Conservation (phyloP, 306 rosid species). For the Castanospermum australe region DNA sequence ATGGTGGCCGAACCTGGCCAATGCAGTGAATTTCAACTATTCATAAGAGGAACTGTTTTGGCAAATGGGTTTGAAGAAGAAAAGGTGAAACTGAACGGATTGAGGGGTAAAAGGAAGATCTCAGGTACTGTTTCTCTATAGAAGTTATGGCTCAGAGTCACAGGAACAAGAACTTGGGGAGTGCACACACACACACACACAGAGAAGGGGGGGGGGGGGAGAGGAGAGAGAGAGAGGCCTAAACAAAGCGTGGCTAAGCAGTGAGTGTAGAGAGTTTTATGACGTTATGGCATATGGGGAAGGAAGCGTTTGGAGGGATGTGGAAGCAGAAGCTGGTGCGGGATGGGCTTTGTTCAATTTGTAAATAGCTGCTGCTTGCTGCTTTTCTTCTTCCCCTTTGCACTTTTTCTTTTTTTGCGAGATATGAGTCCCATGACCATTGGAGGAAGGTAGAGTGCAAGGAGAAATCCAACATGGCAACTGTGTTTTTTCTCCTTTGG, state of each 20-base stretch:
- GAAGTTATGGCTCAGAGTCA: not conserved
- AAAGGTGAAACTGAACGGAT: not conserved
- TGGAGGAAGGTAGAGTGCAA: constrained; percentile 23
- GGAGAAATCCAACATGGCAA: not conserved
- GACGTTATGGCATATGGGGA: constrained; percentile 1
- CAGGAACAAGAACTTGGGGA: not conserved
- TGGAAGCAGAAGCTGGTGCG: constrained; percentile 6
- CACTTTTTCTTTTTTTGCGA: not conserved
- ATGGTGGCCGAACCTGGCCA: not conserved
- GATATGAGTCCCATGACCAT: not conserved
- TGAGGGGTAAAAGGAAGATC: not conserved
- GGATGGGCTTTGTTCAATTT: constrained; percentile 7
- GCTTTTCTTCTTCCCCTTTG: not conserved
- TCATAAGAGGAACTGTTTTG: not conserved
- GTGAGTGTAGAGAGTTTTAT: not conserved
- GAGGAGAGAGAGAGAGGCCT: not conserved
- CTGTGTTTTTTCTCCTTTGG: constrained; percentile 31
- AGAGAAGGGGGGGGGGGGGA: not conserved
- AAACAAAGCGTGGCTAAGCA: too few relatives aligned
- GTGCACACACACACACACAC: not conserved
- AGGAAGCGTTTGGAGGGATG: not conserved
- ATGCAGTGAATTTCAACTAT: not conserved
- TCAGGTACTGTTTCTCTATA: not conserved
- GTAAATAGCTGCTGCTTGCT: not conserved
- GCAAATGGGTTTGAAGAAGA: not conserved